These are phyloP conservation scores for Aspergillus asperescens DNA, from an alignment of 495 filamentous ascomycete species.

Conservation along the genomic window DNA sequence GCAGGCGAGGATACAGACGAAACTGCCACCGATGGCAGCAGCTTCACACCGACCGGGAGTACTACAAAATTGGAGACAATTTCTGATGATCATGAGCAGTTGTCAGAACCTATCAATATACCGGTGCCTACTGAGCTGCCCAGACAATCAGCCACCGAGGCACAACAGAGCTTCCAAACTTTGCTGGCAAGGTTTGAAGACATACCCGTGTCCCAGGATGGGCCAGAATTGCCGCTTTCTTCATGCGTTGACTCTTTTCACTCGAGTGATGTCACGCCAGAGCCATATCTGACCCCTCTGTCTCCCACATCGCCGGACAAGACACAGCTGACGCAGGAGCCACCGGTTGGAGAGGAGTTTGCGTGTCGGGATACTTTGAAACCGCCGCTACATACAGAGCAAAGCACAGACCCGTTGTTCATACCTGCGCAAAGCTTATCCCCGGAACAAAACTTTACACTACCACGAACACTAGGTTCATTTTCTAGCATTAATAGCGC, in stretches of 20 bases:
- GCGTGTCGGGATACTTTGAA: constrained; percentile 2
- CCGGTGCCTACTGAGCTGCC: constrained; percentile 18
- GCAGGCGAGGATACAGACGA: constrained; percentile 37
- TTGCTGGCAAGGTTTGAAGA: constrained; percentile 43
- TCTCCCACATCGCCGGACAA: constrained; percentile 27
- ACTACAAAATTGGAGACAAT: constrained; percentile 26
- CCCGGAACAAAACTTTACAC: constrained; percentile 1
- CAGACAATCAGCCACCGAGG: constrained; percentile 32
- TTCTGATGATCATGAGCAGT: constrained; percentile 21
- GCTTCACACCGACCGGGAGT: constrained; percentile 25
- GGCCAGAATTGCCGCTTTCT: constrained; percentile 38
- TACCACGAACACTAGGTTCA: background rate
- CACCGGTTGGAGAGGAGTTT: background rate
- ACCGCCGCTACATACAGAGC: background rate
- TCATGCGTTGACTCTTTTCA: constrained; percentile 59
- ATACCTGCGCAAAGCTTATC: background rate
- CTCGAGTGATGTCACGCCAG: constrained; percentile 43
- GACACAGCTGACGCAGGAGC: constrained; percentile 17
- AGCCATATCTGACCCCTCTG: constrained; percentile 19
- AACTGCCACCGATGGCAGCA: constrained; percentile 36
- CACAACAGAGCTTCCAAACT: constrained; percentile 41
- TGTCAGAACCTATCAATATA: constrained; percentile 15
- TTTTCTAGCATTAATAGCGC: background rate
- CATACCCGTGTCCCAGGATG: constrained; percentile 24
- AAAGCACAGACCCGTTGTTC: background rate